Conservation (phyloP, 352 stramenopile species). For the Phytophthora pini region DNA sequence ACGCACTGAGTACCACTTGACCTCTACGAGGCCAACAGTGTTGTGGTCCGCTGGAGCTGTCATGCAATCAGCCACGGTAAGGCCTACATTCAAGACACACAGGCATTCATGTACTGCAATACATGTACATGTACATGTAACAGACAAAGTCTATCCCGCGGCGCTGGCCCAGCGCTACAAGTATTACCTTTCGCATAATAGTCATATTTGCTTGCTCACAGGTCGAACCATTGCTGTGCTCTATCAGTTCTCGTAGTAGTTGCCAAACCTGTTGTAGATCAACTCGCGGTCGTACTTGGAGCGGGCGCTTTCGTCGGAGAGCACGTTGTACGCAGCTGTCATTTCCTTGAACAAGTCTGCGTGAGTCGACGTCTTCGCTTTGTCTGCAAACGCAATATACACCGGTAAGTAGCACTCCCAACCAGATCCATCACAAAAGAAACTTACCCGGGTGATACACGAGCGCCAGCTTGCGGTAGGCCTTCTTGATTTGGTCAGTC, state of each 20-base stretch:
- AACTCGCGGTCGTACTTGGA: constrained; percentile 81
- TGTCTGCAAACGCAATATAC: constrained; percentile 49
- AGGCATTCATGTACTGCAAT: too few species aligned
- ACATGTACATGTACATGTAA: too few species aligned
- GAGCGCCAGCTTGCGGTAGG: constrained; percentile 90
- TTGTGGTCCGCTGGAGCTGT: constrained; percentile 3
- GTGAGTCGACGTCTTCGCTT: constrained; percentile 67
- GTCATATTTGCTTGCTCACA: constrained; percentile 12
- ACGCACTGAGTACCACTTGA: not conserved
- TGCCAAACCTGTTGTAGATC: constrained; percentile 63
- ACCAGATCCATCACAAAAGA: not conserved
- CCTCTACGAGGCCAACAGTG: constrained; percentile 8
- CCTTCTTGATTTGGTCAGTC: constrained; percentile 85
- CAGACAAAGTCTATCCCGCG: too few species aligned
- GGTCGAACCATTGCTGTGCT: not conserved
- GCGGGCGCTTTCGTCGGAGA: constrained; percentile 66
- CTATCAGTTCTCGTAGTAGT: constrained; percentile 49
- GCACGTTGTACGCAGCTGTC: constrained; percentile 84
- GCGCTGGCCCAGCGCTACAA: not conserved
- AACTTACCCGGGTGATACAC: constrained; percentile 83
- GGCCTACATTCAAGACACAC: not conserved
- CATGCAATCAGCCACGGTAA: not conserved
- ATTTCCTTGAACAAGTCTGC: constrained; percentile 88
- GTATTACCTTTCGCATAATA: constrained; percentile 12
- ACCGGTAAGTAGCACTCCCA: constrained; percentile 1